Base-by-base conservation (phyloP, 331 rosid genomes). In the Spiraea crenata region DNA sequence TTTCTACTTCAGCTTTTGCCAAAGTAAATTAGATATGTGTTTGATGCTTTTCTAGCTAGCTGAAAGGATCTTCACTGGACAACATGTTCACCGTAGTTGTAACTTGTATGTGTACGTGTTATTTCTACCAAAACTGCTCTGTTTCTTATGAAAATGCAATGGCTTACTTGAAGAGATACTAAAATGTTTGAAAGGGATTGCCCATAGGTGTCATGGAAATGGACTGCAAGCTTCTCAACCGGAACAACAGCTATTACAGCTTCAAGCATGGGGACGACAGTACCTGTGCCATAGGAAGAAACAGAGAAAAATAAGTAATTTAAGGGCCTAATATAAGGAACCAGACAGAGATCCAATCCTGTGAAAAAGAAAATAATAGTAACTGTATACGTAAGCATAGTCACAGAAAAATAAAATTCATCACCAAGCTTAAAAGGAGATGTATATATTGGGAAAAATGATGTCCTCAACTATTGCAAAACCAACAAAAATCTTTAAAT, bases 191-290 rank as follows among this genome's bases (percentile, higher is more conserved):
- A 78, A 79, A 92, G 98, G 65, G 96, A 84, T 76, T 92, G 98
- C 34, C 96, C 98, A 5, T 92, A 92, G 52, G 98, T 92, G 86
- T 92, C 98, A 69, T 92, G 98, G 88, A 89, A 92, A 83, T 92
- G 98, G 71, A 92, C 98, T 48, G 98, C 96, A 78, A 92, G 88
- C 78, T 80, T 90, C 52, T 89, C 95, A 10, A 61, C 51, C 13
- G 98, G 98, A 67, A 89, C 92, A 61, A 85, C 86, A 50, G 88
- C 91, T 90, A 89, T 86, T 39, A 86, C 98, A 63, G 95, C 92
- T 82, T 86, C 79, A 75, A 92, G 98, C 98, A 92, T 92, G 5
- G 95, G 96, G 77, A 92, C 85, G 25, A 89, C 96, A 55, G 87
- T 80, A 55, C 98, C 98, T 89, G 83, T 49, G 15, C 76, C 67